Base-by-base conservation (phyloP, 2,329 filamentous ascomycete species). In the Cladophialophora immunda region DNA sequence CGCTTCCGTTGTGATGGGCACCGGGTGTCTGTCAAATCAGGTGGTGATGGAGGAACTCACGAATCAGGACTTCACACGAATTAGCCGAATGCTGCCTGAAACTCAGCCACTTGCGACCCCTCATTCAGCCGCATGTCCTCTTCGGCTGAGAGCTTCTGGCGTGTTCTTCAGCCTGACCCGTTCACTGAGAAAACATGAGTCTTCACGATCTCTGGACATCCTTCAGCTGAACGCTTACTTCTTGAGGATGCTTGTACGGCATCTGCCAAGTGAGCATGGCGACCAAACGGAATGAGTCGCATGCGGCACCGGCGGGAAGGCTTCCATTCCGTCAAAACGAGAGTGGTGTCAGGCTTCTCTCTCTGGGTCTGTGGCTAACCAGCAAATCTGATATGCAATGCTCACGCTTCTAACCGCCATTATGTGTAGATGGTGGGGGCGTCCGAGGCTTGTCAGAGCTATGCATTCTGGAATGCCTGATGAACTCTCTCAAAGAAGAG, bases 311-410 rank as follows among this genome's bases (percentile, higher is more conserved):
- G 34, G 4, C 34, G 5, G 13, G 34, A 36, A 36, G 34, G 34
- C 34, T 36, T 36, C 34, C 34, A 36, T 36, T 36, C 34, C 34
- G 13, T 36, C 34, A 36, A 36, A 36, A 36, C 2, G 13, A 15
- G 34, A 36, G 34, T 30, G 53, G 53, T n/a, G 27, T 55, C 27
- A 55, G 6, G 29, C 53, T 55, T n/a, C 53, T 55, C 27, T 55
- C 53, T 15, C 53, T 30, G 25, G 53, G 53, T 55, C 22, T 55
- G 27, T 55, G 22, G 2, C 25, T 55, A 7, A n/a, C 53, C 29
- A 11, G 11, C 29, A 29, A 55, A 25, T 36, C 34, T 9, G 34
- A 36, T 13, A 11, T 36, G 13, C 8, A 2, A 36, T 2, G 7
- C 8, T 36, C 34, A 15, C 34, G 13, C 9, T 36, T 9, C 34